Percentiles rank a stretch among this genome's conserved stretches.
Conservation (phyloP, 305 asterid genomes). For the Fraxinus velutina region DNA sequence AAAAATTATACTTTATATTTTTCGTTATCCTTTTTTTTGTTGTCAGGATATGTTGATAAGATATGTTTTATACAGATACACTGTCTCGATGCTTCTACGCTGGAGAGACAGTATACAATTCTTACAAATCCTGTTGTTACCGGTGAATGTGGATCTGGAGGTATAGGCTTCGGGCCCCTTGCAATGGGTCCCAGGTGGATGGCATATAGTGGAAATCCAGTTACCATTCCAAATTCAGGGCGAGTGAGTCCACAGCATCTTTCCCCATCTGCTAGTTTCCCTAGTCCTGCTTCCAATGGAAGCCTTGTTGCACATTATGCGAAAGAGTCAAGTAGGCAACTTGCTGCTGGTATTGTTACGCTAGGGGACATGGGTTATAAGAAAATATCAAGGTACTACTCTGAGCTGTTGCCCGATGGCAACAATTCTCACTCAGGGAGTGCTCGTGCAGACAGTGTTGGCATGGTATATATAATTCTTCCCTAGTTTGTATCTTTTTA, state of each 20-base stretch:
- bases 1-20: neutral
- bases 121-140: conserved; percentile 70
- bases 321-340: conserved; percentile 90
- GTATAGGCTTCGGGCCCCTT: conserved; percentile 81
- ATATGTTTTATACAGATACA: conserved; percentile 53
- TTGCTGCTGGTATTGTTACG: conserved; percentile 85
- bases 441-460: conserved; percentile 56
- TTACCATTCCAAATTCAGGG: conserved; percentile 54
- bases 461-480: conserved; percentile 61
- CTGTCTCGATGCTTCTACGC: conserved; percentile 71
- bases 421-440: conserved; percentile 49
- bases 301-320: conserved; percentile 92
- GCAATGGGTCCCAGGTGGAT: conserved; percentile 96
- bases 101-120: conserved; percentile 72
- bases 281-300: conserved; percentile 61
- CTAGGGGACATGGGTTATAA: conserved; percentile 87
- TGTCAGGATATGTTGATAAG: conserved; percentile 12
- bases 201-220: conserved; percentile 87
- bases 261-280: conserved; percentile 50
- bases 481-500: neutral
- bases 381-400: conserved; percentile 77
- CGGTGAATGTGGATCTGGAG: conserved; percentile 51
- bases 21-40: neutral
- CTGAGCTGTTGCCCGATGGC: conserved; percentile 72
- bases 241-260: conserved; percentile 82